Base-by-base conservation (phyloP, 768 basidiomycete species). In the Megacollybia marginata region DNA sequence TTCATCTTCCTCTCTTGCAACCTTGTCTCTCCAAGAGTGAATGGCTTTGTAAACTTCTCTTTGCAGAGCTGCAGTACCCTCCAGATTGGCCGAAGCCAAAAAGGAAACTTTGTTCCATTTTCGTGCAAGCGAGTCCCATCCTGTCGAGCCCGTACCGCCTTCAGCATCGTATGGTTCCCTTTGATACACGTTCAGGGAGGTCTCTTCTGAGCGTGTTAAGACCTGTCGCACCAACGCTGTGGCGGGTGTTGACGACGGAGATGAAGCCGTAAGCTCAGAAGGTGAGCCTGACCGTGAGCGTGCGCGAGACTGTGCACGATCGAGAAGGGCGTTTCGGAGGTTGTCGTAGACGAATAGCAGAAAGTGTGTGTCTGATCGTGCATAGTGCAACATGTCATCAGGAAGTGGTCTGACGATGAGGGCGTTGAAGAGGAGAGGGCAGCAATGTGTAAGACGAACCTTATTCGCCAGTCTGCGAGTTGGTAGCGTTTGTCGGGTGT, bases 341-440 rank as follows among this genome's bases (percentile, higher is more conserved):
- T 83, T 80, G 67, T 97, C 93, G 65, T 93, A 97, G 59, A 97
- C 83, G 67, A 80, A 91, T 28, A 99, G 72, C 2, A 99, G 78
- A 69, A 88, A 98, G 65, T 98, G 96, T 0, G 95, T 99, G 64
- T 99, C 96, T 1, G 92, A 90, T 28, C 92, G 85, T 2, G 96
- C 96, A 62, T 98, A 99, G 48, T 78, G 69, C 16, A 92, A 67
- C 93, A 99, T 96, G 56, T 91, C 93, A 46, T 78, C 65, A 0
- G 92, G 86, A 4, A 98, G 69, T 0, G 95, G 95, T 49, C 83
- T 80, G 48, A 18, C 23, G 28, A 44, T 20, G 33, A 42, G 16
- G 43, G 18, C 43, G 13, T 9, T 47, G 50, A 33, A 9, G 12
- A 9, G 32, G 18, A 47, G 10, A 12, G 16, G 23, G 6, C 46